Evolutionary conservation across 2,329 filamentous ascomycete species (phyloP), one percentile per base, ranked within the genome.

Genomic region (Neonectria sp.): DNA sequence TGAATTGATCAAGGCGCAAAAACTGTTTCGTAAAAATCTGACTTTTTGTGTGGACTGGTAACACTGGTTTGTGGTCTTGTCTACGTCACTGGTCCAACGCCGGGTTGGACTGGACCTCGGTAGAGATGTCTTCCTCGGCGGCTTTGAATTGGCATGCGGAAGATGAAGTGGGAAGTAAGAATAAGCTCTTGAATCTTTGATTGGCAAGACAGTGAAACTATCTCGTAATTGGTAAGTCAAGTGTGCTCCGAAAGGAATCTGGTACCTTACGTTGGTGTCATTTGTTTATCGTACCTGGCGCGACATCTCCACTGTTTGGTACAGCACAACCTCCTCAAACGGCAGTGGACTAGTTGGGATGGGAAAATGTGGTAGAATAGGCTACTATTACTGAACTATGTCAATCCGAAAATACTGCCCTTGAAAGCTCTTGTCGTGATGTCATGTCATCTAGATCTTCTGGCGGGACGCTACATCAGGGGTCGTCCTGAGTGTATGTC

Each of bases 391-490:
- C 3, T 40, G 37, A 37, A 37, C 35, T 17, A 13, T 4, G 12
- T 15, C 1, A 15, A 17, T 17, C 3, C 7, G 9, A 4, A 40
- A 40, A 13, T 17, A 7, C 13, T 40, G 15, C 35, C 13, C 15
- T 40, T 40, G 35, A 40, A 40, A 15, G 13, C 12, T 40, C 15
- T 40, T 17, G n/a, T 35, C 12, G 33, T 40, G 37, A 6, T 40
- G 2, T 15, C 35, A 15, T 15, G 5, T 15, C 2, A 40, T 21
- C 48, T 51, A 5, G 7, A 21, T 51, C 51, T 55, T 61, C 35
- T 49, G 51, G 3, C 51, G 29, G n/a, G 51, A 61, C 6, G 58
- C 49, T 55, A 55, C 4, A 15, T 61, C 55, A 15, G 59, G 59
- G 59, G 7, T 55, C 51, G 5, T 31, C 49, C 3, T 37, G 31